Percentiles rank a stretch among this genome's conserved stretches.
Conservation (phyloP, 257 asterid genomes). For the Oldenlandia corymbosa region DNA sequence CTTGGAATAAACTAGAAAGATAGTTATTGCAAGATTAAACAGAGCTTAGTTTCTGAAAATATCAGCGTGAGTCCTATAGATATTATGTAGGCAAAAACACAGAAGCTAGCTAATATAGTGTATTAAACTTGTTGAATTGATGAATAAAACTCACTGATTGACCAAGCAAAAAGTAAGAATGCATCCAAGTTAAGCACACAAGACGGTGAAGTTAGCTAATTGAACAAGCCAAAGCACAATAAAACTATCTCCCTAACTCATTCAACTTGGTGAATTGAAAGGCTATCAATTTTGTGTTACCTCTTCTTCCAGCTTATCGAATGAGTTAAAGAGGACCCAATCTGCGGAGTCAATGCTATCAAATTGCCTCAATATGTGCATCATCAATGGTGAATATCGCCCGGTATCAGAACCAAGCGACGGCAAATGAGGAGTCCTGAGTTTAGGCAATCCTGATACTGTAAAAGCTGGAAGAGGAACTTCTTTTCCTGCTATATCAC, state of each 20-base stretch:
- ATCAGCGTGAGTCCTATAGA: neutral
- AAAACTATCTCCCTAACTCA: neutral
- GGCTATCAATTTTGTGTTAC: constrained; percentile 17
- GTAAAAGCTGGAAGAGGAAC: constrained; percentile 29
- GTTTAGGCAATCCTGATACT: constrained; percentile 32
- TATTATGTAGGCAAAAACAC: too few relatives aligned
- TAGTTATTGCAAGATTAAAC: neutral
- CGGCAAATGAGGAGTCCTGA: constrained; percentile 38
- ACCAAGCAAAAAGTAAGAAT: neutral
- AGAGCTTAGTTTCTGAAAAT: neutral
- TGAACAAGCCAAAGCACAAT: neutral
- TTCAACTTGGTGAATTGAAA: neutral
- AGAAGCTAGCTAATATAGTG: too few relatives aligned
- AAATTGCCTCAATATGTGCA: constrained; percentile 38
- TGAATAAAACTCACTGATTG: neutral
- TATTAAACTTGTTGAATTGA: neutral
- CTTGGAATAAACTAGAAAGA: neutral
- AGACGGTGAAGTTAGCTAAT: neutral
- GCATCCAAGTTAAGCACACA: neutral
- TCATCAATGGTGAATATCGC: constrained; percentile 36
- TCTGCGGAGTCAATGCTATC: constrained; percentile 40
- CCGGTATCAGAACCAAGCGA: constrained; percentile 48
- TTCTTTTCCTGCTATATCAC: constrained; percentile 31
- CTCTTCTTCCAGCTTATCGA: constrained; percentile 48
- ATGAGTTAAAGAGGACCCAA: constrained; percentile 65